These are phyloP conservation scores for Ascochyta viciae-villosae DNA, from an alignment of 2,329 filamentous ascomycete genomes.

Conservation along the genomic window DNA sequence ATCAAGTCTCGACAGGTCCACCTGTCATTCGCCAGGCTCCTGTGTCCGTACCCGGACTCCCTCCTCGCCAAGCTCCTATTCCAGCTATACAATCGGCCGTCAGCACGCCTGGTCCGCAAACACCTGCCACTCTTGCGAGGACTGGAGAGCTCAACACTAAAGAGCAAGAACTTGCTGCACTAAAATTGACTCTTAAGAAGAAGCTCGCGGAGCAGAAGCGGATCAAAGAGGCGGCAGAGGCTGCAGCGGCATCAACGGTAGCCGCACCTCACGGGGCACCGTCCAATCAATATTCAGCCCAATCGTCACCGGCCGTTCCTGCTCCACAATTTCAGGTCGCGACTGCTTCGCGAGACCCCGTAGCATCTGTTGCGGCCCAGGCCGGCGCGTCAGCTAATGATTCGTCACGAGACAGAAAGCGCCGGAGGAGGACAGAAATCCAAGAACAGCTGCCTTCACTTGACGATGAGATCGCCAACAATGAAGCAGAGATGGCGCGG, in stretches of 20 bases:
- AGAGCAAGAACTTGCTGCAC: conserved; percentile 59
- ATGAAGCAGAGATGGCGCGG: conserved; percentile 49
- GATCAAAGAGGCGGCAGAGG: conserved; percentile 27
- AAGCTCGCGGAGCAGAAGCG: conserved; percentile 35
- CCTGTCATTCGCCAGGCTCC: conserved; percentile 19
- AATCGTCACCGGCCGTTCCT: neutral
- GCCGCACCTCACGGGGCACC: conserved; percentile 1
- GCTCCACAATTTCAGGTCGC: neutral
- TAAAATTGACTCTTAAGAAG: conserved; percentile 36
- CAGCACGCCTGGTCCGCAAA: conserved; percentile 46
- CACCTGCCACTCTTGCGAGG: conserved; percentile 46
- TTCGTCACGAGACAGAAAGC: conserved; percentile 19
- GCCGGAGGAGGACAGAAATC: conserved; percentile 56
- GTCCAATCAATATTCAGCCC: neutral
- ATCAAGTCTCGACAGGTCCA: conserved; percentile 53
- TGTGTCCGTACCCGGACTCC: conserved; percentile 32
- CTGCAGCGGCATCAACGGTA: conserved; percentile 13
- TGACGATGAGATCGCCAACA: conserved; percentile 54
- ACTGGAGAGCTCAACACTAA: conserved; percentile 55
- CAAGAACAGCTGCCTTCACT: conserved; percentile 55
- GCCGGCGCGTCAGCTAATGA: neutral
- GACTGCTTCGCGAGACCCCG: neutral
- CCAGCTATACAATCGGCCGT: conserved; percentile 34
- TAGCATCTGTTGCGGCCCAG: neutral
- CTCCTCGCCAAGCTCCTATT: conserved; percentile 33